Conservation (phyloP, 192 early-diverging fungal species). For the Coemansia sp. region DNA sequence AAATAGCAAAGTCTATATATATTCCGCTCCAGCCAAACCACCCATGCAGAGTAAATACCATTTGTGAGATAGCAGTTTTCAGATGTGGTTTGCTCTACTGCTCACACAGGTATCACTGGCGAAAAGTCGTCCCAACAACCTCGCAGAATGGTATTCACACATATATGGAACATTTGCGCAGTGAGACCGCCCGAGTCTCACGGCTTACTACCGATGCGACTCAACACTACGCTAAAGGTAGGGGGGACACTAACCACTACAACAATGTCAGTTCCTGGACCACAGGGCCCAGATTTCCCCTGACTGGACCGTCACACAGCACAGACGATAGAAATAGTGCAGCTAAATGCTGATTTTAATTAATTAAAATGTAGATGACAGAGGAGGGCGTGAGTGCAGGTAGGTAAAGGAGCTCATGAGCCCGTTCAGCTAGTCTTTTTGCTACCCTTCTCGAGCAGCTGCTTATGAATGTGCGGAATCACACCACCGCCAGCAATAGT, state of each 20-base stretch:
- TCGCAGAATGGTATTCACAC: neutral
- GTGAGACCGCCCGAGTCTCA: constrained; percentile 5
- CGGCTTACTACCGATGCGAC: constrained; percentile 2
- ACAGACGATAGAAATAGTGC: neutral
- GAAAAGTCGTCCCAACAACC: neutral
- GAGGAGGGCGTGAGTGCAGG: constrained; percentile 1
- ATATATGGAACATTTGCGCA: constrained; percentile 1
- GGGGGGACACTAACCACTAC: too few species aligned
- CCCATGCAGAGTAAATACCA: neutral
- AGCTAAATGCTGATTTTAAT: neutral
- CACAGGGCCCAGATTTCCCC: neutral
- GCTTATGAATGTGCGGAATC: constrained; percentile 64
- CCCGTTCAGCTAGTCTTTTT: constrained; percentile 35
- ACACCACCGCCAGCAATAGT: constrained; percentile 92
- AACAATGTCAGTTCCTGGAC: neutral
- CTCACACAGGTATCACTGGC: constrained; percentile 8
- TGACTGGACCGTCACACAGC: neutral
- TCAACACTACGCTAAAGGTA: neutral
- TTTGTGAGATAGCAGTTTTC: constrained; percentile 10
- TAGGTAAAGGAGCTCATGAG: neutral
- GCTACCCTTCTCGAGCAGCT: constrained; percentile 54
- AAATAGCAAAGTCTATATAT: neutral
- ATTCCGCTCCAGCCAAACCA: neutral
- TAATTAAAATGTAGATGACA: neutral
- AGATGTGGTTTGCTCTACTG: neutral